phyloP scores from a whole-genome alignment of 2,329 filamentous ascomycete species.

The Penicillium fuscoglaucum region DNA sequence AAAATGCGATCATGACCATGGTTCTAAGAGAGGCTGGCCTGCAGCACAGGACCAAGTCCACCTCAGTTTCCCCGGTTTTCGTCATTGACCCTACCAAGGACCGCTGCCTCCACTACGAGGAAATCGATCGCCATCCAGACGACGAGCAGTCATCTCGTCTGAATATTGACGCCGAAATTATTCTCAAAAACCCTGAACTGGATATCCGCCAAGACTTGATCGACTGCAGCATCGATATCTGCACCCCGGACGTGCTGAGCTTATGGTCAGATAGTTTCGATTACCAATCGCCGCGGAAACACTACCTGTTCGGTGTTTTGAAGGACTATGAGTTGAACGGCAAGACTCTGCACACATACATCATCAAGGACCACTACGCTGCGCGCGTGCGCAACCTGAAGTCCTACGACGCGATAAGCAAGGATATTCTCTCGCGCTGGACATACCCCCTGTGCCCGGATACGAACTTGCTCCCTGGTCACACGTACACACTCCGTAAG shows the following conservation, averaged over 20 bases:
- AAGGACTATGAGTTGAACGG: conserved; percentile 97
- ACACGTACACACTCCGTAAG: conserved; percentile 71
- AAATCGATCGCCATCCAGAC: conserved; percentile 67
- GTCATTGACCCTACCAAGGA: conserved; percentile 78
- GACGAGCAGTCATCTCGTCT: conserved; percentile 54
- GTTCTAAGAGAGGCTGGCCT: conserved; percentile 76
- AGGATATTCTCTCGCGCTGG: conserved; percentile 83
- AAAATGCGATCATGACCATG: conserved; percentile 98
- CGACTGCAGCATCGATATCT: conserved; percentile 95
- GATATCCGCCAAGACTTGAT: conserved; percentile 85
- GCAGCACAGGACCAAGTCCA: conserved; percentile 73
- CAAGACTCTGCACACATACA: conserved; percentile 91
- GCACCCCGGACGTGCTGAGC: conserved; percentile 90
- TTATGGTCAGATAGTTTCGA: conserved; percentile 98
- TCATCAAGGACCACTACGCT: conserved; percentile 79
- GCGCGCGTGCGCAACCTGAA: conserved; percentile 82
- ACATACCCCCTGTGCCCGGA: conserved; percentile 87
- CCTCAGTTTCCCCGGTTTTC: conserved; percentile 76
- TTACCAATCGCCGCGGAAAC: conserved; percentile 83
- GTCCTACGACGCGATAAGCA: conserved; percentile 85
- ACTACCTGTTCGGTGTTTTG: conserved; percentile 87
- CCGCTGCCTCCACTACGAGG: conserved; percentile 90
- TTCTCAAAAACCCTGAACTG: conserved; percentile 71
- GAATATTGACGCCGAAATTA: conserved; percentile 74
- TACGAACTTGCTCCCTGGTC: conserved; percentile 75